Evolutionary conservation across 2,329 filamentous ascomycete genomes (phyloP), one percentile per base, ranked within the genome.

Genomic region (Colletotrichum kahawae): DNA sequence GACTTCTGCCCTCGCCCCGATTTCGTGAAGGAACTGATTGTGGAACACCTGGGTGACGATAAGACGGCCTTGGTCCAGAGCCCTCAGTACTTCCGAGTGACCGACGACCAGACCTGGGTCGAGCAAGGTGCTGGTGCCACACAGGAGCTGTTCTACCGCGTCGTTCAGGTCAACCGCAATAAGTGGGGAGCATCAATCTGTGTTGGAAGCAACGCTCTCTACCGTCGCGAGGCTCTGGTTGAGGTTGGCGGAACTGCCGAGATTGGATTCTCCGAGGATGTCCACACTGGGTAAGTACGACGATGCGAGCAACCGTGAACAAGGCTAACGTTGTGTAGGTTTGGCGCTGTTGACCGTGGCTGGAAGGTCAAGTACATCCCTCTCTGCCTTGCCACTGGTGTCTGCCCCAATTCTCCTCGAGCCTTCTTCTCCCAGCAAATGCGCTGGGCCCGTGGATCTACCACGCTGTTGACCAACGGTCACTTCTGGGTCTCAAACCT

Each of bases 371-470:
- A 83, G 75, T 86, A 86, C 72, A 79, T 86, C 7, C 84, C 84
- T 10, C 79, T 86, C 14, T 85, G 84, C 70, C 79, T 86, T 65
- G 85, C 85, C 2, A 85, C 83, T 34, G 85, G 85, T n/a, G 83
- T 86, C 66, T 85, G 85, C 70, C 85, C 85, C 14, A 84, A 86
- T 72, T 85, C 82, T 1, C 85, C 85, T 3, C 80, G 84, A 6
- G 84, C 85, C 1, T 85, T 85, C 73, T 86, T 86, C 76, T 85
- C 83, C 48, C 85, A 86, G 81, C 85, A 86, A 79, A 85, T 86
- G 84, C 82, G 85, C 18, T 86, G 85, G 85, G 84, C 84, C 13
- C 82, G 83, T 67, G 84, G 84, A 24, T 84, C 82, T 62, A 86
- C 83, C 2, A 85, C 84, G 2, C 79, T 86, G n/a, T 78, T 85